Percentiles rank a stretch among this genome's conserved stretches.
These are phyloP conservation scores for Coemansia reversa DNA, from an alignment of 192 early-diverging fungal species.

Conservation along the genomic window DNA sequence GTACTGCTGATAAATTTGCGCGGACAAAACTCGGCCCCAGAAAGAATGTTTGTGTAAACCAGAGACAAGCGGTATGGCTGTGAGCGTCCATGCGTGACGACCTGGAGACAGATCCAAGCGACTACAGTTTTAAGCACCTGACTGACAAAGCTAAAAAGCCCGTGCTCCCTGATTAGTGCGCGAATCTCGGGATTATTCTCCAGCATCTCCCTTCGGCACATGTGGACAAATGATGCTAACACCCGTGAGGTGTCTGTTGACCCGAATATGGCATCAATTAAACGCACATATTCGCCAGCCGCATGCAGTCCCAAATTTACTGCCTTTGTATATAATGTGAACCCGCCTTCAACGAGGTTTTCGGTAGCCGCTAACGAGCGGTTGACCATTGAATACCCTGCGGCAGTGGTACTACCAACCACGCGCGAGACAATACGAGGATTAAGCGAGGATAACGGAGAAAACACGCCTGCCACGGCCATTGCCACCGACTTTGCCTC, in stretches of 20 bases:
- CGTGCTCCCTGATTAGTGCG: slow-evolving; percentile 57
- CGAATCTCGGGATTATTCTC: slow-evolving; percentile 66
- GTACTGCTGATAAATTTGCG: slow-evolving; percentile 41
- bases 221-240: slow-evolving; percentile 73
- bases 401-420: slow-evolving; percentile 31
- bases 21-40: slow-evolving; percentile 25
- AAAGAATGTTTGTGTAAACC: slow-evolving; percentile 40
- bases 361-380: slow-evolving; percentile 41
- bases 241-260: slow-evolving; percentile 91
- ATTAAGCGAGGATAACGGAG: slow-evolving; percentile 45
- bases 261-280: slow-evolving; percentile 95
- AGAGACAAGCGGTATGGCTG: slow-evolving; percentile 48
- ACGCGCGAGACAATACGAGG: slow-evolving; percentile 46
- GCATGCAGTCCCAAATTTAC: slow-evolving; percentile 67
- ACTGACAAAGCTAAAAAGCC: slow-evolving; percentile 66
- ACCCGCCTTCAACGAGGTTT: slow-evolving; percentile 59
- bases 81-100: slow-evolving; percentile 67
- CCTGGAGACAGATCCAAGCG: slow-evolving; percentile 82
- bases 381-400: slow-evolving; percentile 41
- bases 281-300: slow-evolving; percentile 83
- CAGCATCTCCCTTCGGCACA: slow-evolving; percentile 73
- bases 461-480: slow-evolving; percentile 26
- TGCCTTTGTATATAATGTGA: slow-evolving; percentile 75
- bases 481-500: slow-evolving; percentile 33
- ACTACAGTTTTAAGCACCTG: slow-evolving; percentile 79